Base-by-base conservation (phyloP, 1,284 basidiomycete genomes). In the Cyathus olla region DNA sequence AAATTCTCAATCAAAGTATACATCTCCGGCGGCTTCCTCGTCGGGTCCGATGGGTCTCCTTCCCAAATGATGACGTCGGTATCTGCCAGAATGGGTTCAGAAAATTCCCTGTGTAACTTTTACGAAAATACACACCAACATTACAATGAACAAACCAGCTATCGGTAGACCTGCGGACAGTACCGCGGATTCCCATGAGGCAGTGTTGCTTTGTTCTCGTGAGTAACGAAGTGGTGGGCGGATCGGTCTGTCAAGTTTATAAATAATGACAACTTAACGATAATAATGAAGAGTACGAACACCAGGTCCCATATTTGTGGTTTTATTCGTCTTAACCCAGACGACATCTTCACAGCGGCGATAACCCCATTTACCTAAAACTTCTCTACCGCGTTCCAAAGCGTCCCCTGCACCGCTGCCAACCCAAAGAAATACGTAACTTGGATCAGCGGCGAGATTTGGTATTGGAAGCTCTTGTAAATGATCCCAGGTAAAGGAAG, bases 111-210 rank as follows among this genome's bases (percentile, higher is more conserved):
- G 13, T 13, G 13, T 13, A 13, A 13, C 8, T 35, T 35, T 51
- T 47, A 42, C 9, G 56, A 58, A 31, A 24, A 37, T 37, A 82
- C 88, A 35, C 70, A 93, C 92, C 94, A 65, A 99, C 92, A 76
- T 99, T 99, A 77, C 97, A 99, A 77, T 99, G 97, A 0, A 98
- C 97, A 75, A 99, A 97, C 90, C 95, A 93, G 60, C 90, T 91
- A 75, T 99, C 97, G 1, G 93, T 96, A 22, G 95, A 96, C 27
- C 97, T 86, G 19, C 97, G 89, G 3, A 99, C 97, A 1, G 97
- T 99, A 2, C 97, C 97, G 37, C 95, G 90, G 67, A 99, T 99
- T n/a, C 98, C 98, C 88, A 99, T 98, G 48, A 99, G 82, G 78
- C 97, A 99, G 73, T 99, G 97, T 71, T 98, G 95, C 73, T 97